These are phyloP conservation scores for Neofusicoccum cordaticola DNA, from an alignment of 2,329 filamentous ascomycete species.

Conservation along the genomic window DNA sequence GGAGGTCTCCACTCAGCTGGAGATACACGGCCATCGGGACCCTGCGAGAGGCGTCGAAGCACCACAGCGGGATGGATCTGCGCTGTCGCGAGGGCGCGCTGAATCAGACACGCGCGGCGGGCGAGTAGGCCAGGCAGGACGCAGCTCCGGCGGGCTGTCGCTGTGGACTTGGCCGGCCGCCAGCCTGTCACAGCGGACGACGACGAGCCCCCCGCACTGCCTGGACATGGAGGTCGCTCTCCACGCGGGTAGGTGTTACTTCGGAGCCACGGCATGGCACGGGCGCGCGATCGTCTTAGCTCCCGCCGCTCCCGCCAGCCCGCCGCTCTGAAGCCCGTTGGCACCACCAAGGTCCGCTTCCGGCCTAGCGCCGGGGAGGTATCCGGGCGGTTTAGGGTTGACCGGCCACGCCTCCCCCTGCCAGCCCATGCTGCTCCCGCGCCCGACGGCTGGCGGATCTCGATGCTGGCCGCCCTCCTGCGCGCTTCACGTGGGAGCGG, in stretches of 20 bases:
- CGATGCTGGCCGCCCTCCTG: too few relatives aligned
- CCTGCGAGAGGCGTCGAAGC: background rate
- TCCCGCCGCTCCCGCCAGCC: background rate
- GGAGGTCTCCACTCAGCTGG: background rate
- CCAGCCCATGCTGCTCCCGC: too few relatives aligned
- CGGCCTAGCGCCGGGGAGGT: background rate
- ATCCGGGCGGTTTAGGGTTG: background rate
- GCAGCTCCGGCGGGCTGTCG: background rate
- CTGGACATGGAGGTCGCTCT: too few relatives aligned
- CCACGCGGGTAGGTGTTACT: background rate
- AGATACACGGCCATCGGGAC: background rate
- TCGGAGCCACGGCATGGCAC: background rate
- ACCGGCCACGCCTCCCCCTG: too few relatives aligned
- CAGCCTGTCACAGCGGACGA: too few relatives aligned
- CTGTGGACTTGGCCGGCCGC: background rate
- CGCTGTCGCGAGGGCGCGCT: background rate
- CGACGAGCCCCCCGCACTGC: background rate
- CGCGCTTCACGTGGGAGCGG: too few relatives aligned
- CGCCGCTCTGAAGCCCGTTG: background rate
- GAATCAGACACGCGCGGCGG: background rate
- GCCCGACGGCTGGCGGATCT: too few relatives aligned
- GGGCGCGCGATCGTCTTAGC: background rate
- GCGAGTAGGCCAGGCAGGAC: background rate
- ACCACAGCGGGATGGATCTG: background rate
- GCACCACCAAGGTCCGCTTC: background rate